Conservation (phyloP, 2,329 filamentous ascomycete genomes). For the Ophiostoma fasciatum region DNA sequence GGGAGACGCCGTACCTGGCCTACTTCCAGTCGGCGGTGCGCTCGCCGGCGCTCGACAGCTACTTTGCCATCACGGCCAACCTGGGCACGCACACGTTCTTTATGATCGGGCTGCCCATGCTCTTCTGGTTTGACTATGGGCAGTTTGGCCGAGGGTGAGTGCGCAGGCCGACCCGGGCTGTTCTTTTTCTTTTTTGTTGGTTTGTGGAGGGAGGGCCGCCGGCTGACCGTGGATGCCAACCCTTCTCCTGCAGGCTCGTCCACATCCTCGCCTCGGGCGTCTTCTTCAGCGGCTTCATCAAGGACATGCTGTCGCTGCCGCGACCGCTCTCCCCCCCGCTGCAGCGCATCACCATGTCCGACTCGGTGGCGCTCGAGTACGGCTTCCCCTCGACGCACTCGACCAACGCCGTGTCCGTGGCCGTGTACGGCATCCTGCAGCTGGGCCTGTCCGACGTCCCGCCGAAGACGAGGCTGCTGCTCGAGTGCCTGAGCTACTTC, state of each 20-base stretch:
- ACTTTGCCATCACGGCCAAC: slow-evolving; percentile 94
- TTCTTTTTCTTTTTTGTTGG: not conserved
- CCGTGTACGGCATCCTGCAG: slow-evolving; percentile 58
- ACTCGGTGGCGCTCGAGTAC: slow-evolving; percentile 87
- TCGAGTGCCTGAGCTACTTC: slow-evolving; percentile 61
- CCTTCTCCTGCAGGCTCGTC: slow-evolving; percentile 35
- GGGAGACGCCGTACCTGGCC: slow-evolving; percentile 90
- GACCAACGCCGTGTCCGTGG: slow-evolving; percentile 90
- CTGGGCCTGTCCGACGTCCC: slow-evolving; percentile 51
- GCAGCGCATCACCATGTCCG: slow-evolving; percentile 93
- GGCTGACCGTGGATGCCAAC: not conserved
- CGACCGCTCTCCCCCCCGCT: slow-evolving; percentile 84
- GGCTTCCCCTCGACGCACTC: slow-evolving; percentile 96
- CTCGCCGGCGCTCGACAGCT: slow-evolving; percentile 76
- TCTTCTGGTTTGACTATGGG: slow-evolving; percentile 92
- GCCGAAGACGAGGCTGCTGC: slow-evolving; percentile 39
- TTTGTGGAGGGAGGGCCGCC: not conserved
- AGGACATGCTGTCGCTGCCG: slow-evolving; percentile 85
- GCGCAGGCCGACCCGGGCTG: no score
- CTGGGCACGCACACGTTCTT: slow-evolving; percentile 97
- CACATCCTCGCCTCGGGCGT: slow-evolving; percentile 67
- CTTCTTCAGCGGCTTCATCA: slow-evolving; percentile 83
- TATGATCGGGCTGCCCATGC: slow-evolving; percentile 85
- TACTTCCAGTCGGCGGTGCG: slow-evolving; percentile 68
- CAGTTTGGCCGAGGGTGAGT: slow-evolving; percentile 74